Evolutionary conservation across 179 eudicot species (phyloP), one percentile per base, ranked within the genome.

Genomic region (Heliamphora pulchella): DNA sequence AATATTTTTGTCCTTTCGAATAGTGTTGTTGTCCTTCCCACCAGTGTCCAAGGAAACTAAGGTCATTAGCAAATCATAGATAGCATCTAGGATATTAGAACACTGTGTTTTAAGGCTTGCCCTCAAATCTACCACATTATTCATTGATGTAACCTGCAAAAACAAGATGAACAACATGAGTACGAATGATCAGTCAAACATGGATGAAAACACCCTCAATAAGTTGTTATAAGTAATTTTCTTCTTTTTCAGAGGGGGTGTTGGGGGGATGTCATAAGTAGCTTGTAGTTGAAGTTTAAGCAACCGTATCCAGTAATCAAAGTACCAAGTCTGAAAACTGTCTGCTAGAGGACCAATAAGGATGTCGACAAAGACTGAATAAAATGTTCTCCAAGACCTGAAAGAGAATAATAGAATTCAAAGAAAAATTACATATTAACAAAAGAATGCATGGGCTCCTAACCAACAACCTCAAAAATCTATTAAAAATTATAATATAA

Each of bases 281-380:
- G 61, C 61, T 7, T 46, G 62, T 9, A 39, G 41, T 71, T 15
- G 15, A 55, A 61, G 31, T 31, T 31, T 31, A 31, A 31, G 31
- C 31, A 31, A 31, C 31, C 31, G 31, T 31, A 31, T 31, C 31
- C 31, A 31, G 31, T 31, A 31, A 73, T 51, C 64, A 69, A 17
- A 73, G 62, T 96, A 96, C 98, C 99, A 94, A 83, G 74, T 87
- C 83, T 31, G 83, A 85, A 75, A 94, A 88, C 86, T 86, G 90
- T 77, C 70, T 66, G 46, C 79, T 80, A 51, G 97, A 92, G 75
- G 94, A 86, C 93, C 92, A 90, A 84, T 85, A 86, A 79, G 91
- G 92, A 83, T 91, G 90, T 79, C 83, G 92, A 82, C 98, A 92
- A 39, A 96, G 96, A 82, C 81, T 82, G 17, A 54, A 82, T 78